A percentile compares a stretch with the other conserved stretches of the same genome.
Evolutionary conservation across 495 filamentous ascomycete species (phyloP).

Genomic region (Chaetomidium leptoderma): DNA sequence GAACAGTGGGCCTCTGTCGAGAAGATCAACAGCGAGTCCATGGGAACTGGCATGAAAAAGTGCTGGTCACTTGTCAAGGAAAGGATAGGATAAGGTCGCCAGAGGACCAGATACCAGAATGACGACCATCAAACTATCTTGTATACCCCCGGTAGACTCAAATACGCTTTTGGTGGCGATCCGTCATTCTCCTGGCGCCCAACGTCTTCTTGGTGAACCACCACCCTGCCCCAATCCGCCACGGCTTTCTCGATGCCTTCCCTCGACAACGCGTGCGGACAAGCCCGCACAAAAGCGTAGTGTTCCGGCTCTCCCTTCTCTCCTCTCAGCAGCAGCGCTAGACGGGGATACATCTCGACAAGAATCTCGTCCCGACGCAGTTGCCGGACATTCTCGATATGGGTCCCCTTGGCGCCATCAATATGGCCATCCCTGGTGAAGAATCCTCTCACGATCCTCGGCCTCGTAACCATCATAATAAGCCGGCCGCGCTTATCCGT

Average conservation of each 20-base stretch:
- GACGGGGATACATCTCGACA: conserved; percentile 16
- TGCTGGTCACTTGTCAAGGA: conserved; percentile 39
- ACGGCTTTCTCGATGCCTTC: conserved; percentile 18
- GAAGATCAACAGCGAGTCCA: conserved; percentile 38
- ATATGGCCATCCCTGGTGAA: conserved; percentile 17
- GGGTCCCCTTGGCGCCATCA: conserved; percentile 3
- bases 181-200: not conserved
- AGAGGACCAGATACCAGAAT: not conserved
- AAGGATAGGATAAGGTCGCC: not conserved
- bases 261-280: conserved; percentile 20
- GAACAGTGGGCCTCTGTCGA: conserved; percentile 31
- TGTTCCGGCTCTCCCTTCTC: conserved; percentile 11
- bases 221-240: conserved; percentile 16
- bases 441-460: conserved; percentile 18
- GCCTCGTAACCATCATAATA: conserved; percentile 11
- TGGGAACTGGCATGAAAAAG: conserved; percentile 49
- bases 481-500: not conserved
- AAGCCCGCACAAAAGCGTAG: conserved; percentile 16
- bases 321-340: conserved; percentile 17
- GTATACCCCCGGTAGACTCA: conserved; percentile 9
- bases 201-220: conserved; percentile 12
- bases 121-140: not conserved
- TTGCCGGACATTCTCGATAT: conserved; percentile 11
- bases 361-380: conserved; percentile 26
- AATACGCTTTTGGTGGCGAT: conserved; percentile 1